Evolutionary conservation across 305 asterid species (phyloP), one percentile per base, ranked within the genome.

Genomic region (Ilex paraguariensis): DNA sequence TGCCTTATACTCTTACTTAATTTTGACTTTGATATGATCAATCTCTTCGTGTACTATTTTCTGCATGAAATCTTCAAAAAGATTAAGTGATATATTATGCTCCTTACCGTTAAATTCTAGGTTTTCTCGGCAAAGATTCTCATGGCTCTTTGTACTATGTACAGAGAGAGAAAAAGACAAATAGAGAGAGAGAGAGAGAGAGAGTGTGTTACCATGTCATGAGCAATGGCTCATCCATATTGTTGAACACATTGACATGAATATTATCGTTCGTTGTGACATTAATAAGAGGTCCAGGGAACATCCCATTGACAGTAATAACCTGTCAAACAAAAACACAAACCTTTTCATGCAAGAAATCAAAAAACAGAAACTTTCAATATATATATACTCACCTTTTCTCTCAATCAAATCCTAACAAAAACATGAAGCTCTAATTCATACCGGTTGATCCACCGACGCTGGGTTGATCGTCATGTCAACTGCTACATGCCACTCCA

Each of bases 261-360:
- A 88, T 54, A 44, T 64, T 51, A 56, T 88, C 96, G 14, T 82
- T 68, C 3, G 95, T 88, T 0, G 96, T 63, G 0, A 79, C 81
- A 16, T 86, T 88, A 13, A 88, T 54, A 6, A 82, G 77, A 61
- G 96, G 96, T 5, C 96, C 96, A 8, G 96, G 96, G 66, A 88
- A 88, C 70, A 73, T 61, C 46, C 79, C 87, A 61, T 88, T 88
- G 59, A 88, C 75, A 4, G 95, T 82, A 31, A 88, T 84, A 62
- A 88, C 90, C 95, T 83, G 42, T 54, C 13, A 5, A 13, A 31
- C 15, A 21, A 28, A 57, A 51, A 10, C 13, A 17, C 0, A 44
- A 42, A 48, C 1, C 42, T 42, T n/a, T 12, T 21, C 16, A 40
- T 6, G 3, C 3, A 11, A 10, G 31, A 12, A 52, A 15, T 7